Evolutionary conservation across 2,329 filamentous ascomycete genomes (phyloP), one percentile per base, ranked within the genome.

Genomic region (Elsinoe australis): DNA sequence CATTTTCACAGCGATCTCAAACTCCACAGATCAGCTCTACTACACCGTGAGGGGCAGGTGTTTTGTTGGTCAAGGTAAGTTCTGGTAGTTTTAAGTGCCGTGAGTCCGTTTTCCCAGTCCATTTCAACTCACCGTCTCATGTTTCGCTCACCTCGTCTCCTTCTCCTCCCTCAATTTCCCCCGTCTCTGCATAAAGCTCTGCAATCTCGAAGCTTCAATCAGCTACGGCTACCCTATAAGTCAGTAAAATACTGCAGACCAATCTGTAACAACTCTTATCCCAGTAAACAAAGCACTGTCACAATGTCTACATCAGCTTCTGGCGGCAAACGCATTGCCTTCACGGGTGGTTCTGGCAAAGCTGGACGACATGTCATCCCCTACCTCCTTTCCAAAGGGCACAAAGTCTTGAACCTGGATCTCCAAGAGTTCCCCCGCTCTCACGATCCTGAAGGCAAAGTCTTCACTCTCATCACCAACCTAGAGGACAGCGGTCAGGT

Each of bases 311-410:
- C 45, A 18, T 17, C 45, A 9, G 22, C 31, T 6, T 48, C 38
- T n/a, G 52, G 50, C 10, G 64, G 61, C 42, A 71, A 69, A 54
- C 61, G 68, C 10, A 67, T 72, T 36, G 69, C 77, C 39, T 70
- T 78, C 54, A 78, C 75, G 0, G 75, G 75, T 21, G 75, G 75
- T 51, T 72, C 69, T 50, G 75, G 75, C 42, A 74, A 76, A 61
- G 75, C 73, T 14, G 75, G 75, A 6, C 67, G 74, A 38, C 69
- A 76, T 61, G 69, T 71, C n/a, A 75, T 79, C 42, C 67, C 68
- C 12, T 68, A 75, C 28, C 67, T 79, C 14, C 59, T 76, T 22
- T 63, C 68, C 7, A 62, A 67, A 50, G 74, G 73, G 24, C 70
- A 79, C 55, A 57, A 70, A 54, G 56, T 79, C 26, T 66, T 79